Evolutionary conservation across 768 basidiomycete species (phyloP).

Genomic region (Pulveroboletus sp.): DNA sequence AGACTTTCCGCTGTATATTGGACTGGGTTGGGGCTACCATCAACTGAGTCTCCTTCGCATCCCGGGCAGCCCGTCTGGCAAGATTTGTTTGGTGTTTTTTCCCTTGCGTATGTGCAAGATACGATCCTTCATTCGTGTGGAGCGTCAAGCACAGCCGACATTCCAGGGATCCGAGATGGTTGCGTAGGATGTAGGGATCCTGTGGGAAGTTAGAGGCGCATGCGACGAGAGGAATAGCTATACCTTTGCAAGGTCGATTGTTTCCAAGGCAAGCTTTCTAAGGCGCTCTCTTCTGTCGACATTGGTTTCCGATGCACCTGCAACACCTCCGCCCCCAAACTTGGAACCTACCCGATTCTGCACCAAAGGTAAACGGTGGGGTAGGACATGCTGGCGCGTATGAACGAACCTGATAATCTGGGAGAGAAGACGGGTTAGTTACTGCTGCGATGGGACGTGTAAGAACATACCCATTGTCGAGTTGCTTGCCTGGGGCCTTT

Average conservation of each 20-base stretch:
- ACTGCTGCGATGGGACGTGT: neutral
- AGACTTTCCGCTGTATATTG: constrained; percentile 84
- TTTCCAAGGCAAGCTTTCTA: constrained; percentile 92
- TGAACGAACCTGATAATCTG: constrained; percentile 66
- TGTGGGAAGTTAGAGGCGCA: constrained; percentile 27
- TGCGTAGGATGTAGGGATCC: constrained; percentile 99
- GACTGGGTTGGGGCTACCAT: constrained; percentile 83
- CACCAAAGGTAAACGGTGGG: constrained; percentile 2
- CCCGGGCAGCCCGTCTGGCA: constrained; percentile 93
- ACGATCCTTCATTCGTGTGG: constrained; percentile 99
- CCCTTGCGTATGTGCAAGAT: constrained; percentile 97
- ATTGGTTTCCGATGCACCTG: constrained; percentile 91
- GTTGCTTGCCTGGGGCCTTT: neutral
- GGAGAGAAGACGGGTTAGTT: constrained; percentile 8
- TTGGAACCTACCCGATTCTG: constrained; percentile 95
- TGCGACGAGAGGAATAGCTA: constrained; percentile 12
- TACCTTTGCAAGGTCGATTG: constrained; percentile 96
- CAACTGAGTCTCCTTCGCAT: constrained; percentile 89
- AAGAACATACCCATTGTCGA: constrained; percentile 30
- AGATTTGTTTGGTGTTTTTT: constrained; percentile 99
- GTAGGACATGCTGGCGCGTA: neutral
- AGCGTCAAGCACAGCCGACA: constrained; percentile 96
- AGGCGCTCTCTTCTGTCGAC: constrained; percentile 93
- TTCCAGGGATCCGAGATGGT: constrained; percentile 96
- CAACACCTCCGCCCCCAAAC: constrained; percentile 94